Conservation (phyloP, 495 filamentous ascomycete genomes). For the Acidiella bohemica region DNA sequence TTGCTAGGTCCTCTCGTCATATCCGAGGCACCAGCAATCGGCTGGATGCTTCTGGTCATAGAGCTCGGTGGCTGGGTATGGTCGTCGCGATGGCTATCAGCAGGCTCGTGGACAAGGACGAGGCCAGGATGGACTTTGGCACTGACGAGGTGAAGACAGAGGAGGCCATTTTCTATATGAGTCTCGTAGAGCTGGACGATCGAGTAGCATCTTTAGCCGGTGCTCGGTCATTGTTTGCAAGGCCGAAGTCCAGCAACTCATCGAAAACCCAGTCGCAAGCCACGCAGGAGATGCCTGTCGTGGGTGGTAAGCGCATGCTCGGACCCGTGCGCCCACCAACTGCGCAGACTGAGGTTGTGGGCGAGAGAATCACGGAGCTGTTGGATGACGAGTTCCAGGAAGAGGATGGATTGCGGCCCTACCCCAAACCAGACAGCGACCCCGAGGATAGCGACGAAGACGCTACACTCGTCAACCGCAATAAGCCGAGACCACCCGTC, state of each 20-base stretch:
- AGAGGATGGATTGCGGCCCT: constrained; percentile 64
- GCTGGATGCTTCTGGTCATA: constrained; percentile 57
- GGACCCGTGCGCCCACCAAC: constrained; percentile 11
- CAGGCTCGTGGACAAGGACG: constrained; percentile 60
- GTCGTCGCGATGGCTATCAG: constrained; percentile 72
- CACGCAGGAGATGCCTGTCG: neutral
- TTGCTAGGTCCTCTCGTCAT: constrained; percentile 58
- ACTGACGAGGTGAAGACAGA: constrained; percentile 59
- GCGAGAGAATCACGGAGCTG: constrained; percentile 13
- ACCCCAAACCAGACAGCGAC: constrained; percentile 88
- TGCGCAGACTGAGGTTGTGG: constrained; percentile 15
- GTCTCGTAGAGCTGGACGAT: constrained; percentile 50
- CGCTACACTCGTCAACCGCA: constrained; percentile 65
- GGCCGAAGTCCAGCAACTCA: no score
- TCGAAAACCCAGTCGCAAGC: neutral
- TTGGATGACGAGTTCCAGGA: constrained; percentile 26
- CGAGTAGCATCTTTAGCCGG: constrained; percentile 44
- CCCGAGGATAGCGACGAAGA: constrained; percentile 84
- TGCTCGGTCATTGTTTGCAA: constrained; percentile 22
- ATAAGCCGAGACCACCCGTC: constrained; percentile 76
- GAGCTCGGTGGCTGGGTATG: constrained; percentile 80
- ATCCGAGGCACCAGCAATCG: constrained; percentile 74
- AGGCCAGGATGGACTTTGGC: constrained; percentile 66
- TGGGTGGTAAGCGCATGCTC: constrained; percentile 14
- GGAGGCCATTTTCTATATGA: constrained; percentile 68